Conservation (phyloP, 306 rosid genomes). For the Glycine tomentella region DNA sequence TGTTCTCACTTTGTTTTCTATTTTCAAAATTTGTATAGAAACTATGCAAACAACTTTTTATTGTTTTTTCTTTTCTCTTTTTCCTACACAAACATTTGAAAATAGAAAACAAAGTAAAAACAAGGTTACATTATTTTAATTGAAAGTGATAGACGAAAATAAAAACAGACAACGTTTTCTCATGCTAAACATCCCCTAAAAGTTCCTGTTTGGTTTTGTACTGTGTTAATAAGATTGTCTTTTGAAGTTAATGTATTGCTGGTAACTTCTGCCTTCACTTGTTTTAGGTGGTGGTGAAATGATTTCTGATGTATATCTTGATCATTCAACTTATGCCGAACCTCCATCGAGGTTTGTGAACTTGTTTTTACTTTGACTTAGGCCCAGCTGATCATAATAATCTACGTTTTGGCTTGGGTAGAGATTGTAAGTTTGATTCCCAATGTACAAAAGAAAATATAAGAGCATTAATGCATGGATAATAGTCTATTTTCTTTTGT, state of each 20-base stretch:
- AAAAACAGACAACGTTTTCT: background rate
- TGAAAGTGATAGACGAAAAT: background rate
- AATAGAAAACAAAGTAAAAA: background rate
- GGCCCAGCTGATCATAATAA: slow-evolving; percentile 30
- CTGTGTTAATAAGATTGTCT: background rate
- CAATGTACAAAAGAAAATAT: slow-evolving; percentile 4
- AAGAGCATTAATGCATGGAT: slow-evolving; percentile 24
- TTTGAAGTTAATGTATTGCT: slow-evolving; percentile 42
- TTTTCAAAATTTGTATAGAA: background rate
- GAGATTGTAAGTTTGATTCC: slow-evolving; percentile 17
- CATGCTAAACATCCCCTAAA: background rate
- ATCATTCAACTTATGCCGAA: slow-evolving; percentile 87
- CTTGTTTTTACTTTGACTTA: slow-evolving; percentile 8
- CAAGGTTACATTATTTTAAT: background rate
- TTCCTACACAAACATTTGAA: background rate
- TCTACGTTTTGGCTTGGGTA: background rate
- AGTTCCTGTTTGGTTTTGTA: slow-evolving; percentile 21
- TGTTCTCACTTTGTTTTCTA: background rate
- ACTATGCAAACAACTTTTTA: background rate
- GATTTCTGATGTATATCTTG: slow-evolving; percentile 91
- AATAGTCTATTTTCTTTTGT: slow-evolving; percentile 1
- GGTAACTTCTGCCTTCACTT: slow-evolving; percentile 31
- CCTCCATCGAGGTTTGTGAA: slow-evolving; percentile 91
- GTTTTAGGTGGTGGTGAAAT: slow-evolving; percentile 95
- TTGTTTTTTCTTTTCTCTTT: background rate